Evolutionary conservation across 768 basidiomycete genomes (phyloP).

Genomic region (Psilocybe cubensis): DNA sequence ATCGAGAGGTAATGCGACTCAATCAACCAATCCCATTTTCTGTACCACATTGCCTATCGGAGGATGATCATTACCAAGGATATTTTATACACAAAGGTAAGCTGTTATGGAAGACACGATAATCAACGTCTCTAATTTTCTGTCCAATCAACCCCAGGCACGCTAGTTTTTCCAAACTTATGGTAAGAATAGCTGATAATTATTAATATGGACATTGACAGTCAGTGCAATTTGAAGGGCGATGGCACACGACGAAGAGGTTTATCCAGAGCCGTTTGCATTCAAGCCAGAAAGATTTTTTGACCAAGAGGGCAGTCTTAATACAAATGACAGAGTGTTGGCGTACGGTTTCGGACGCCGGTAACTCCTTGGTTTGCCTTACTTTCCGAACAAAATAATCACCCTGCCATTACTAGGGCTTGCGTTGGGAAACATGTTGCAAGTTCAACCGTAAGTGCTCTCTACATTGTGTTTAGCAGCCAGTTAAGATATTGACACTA

Average conservation of each 20-base stretch:
- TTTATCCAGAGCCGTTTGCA: conserved; percentile 19
- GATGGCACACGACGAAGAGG: conserved; percentile 19
- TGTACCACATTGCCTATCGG: conserved; percentile 22
- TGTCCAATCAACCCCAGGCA: neutral
- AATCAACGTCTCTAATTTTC: neutral
- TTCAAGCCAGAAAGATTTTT: conserved; percentile 27
- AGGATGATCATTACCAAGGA: conserved; percentile 24
- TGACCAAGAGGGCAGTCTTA: neutral
- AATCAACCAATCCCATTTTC: conserved; percentile 10
- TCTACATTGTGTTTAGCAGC: neutral
- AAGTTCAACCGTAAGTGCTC: neutral
- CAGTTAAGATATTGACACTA: neutral
- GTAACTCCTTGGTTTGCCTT: neutral
- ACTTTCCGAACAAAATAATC: neutral
- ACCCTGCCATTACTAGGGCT: neutral
- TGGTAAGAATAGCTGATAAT: neutral
- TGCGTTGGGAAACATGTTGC: conserved; percentile 20
- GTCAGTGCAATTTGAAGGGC: conserved; percentile 6
- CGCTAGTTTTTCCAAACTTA: neutral
- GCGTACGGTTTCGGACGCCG: conserved; percentile 16
- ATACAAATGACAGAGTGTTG: neutral
- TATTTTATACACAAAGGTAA: conserved; percentile 26
- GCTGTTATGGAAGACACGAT: neutral
- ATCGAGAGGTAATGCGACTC: conserved; percentile 15
- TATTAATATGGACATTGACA: neutral